Conservation (phyloP, 1,284 basidiomycete species). For the Singerocomus inundabilis region DNA sequence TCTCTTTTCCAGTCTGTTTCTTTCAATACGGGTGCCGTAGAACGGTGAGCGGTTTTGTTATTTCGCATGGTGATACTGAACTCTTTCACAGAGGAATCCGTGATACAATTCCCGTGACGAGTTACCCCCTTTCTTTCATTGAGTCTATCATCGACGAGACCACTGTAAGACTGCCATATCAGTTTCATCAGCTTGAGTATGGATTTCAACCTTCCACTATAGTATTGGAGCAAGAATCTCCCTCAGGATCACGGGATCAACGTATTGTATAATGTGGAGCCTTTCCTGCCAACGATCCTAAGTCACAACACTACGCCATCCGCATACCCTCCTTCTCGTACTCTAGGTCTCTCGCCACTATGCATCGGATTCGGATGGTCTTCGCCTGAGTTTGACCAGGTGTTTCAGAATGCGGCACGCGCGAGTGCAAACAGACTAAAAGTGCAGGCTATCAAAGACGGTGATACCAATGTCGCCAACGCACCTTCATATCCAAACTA, state of each 20-base stretch:
- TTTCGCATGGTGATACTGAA: background rate
- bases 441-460: background rate
- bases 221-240: constrained; percentile 3
- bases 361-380: constrained; percentile 48
- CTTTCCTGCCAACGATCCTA: constrained; percentile 48
- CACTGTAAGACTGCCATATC: background rate
- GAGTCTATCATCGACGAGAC: constrained; percentile 12
- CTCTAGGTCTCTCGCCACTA: constrained; percentile 48
- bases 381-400: constrained; percentile 33
- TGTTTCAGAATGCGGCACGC: constrained; percentile 39
- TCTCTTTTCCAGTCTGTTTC: constrained; percentile 22
- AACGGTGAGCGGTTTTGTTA: constrained; percentile 6
- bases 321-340: too few relatives aligned
- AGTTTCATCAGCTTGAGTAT: background rate
- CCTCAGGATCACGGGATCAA: background rate
- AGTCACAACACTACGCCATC: constrained; percentile 37
- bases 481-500: constrained; percentile 51
- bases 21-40: constrained; percentile 3
- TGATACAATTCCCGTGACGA: constrained; percentile 10
- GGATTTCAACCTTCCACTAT: background rate
- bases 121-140: constrained; percentile 4
- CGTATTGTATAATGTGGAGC: constrained; percentile 51
- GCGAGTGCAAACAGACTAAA: constrained; percentile 40
- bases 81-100: constrained; percentile 4
- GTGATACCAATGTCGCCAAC: constrained; percentile 36